Conservation (phyloP, 306 rosid species). For the Cucurbita moschata region DNA sequence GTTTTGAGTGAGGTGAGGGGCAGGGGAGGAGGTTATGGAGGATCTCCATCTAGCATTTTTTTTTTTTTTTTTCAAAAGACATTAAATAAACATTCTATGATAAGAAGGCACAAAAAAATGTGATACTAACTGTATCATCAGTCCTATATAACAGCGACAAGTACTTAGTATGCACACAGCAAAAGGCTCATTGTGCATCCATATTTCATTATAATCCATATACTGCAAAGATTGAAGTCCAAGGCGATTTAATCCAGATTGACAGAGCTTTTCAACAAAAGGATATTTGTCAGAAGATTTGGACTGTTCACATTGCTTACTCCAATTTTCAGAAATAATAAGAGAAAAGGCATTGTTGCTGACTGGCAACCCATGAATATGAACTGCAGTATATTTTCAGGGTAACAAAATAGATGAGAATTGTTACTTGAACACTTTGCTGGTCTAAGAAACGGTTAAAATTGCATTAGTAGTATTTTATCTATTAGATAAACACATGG, state of each 20-base stretch:
- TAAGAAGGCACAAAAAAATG: no score
- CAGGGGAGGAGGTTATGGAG: neutral
- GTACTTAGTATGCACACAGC: neutral
- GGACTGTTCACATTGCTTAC: conserved; percentile 19
- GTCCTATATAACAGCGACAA: neutral
- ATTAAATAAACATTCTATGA: no score
- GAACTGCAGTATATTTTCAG: conserved; percentile 23
- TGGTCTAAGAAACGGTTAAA: neutral
- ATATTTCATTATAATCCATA: conserved; percentile 31
- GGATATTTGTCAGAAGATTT: conserved; percentile 20
- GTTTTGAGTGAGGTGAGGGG: neutral
- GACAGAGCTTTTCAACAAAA: conserved; percentile 45
- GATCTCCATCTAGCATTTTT: no score
- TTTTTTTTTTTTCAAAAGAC: no score
- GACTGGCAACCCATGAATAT: conserved; percentile 8
- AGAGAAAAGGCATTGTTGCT: conserved; percentile 10
- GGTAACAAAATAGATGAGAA: neutral
- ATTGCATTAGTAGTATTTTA: neutral
- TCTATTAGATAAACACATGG: neutral
- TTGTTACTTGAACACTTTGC: neutral
- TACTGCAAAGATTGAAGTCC: conserved; percentile 37
- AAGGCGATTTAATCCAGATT: conserved; percentile 55
- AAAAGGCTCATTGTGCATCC: conserved; percentile 64
- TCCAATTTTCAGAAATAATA: conserved; percentile 14
- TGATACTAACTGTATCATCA: no score